Percentiles rank a stretch among this genome's conserved stretches.
phyloP scores from a whole-genome alignment of 1,284 basidiomycete species.

The Singerocomus inundabilis region DNA sequence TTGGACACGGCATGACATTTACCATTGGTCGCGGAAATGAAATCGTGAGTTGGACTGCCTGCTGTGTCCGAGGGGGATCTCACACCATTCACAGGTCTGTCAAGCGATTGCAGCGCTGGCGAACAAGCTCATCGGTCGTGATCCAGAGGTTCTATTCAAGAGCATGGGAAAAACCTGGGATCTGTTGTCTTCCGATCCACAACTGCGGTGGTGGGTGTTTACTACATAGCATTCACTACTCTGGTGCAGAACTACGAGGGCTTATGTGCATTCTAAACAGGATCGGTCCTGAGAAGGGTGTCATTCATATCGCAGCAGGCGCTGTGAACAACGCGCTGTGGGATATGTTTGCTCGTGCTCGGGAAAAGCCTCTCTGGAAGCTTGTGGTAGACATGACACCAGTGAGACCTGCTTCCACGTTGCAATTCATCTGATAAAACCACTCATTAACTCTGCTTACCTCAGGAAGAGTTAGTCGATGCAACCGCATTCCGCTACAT shows the following conservation, averaged over 20 bases:
- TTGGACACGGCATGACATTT: constrained; percentile 94
- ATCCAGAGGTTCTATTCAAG: constrained; percentile 77
- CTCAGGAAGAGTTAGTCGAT: constrained; percentile 80
- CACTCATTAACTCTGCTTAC: neutral
- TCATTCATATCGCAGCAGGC: constrained; percentile 79
- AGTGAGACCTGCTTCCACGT: constrained; percentile 37
- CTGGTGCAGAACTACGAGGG: neutral
- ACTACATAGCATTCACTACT: neutral
- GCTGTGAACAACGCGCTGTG: constrained; percentile 82
- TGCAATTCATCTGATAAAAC: neutral
- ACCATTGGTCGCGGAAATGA: constrained; percentile 97
- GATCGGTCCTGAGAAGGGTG: constrained; percentile 88
- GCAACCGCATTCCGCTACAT: constrained; percentile 90
- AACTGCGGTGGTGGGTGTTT: constrained; percentile 77
- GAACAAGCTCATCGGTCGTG: constrained; percentile 79
- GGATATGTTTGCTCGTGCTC: constrained; percentile 79
- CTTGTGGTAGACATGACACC: constrained; percentile 82
- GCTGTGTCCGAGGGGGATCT: neutral
- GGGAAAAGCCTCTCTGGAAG: constrained; percentile 84
- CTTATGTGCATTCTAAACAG: constrained; percentile 34
- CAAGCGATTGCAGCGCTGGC: constrained; percentile 78
- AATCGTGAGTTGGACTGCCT: constrained; percentile 52
- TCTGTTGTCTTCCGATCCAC: constrained; percentile 80
- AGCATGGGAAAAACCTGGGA: constrained; percentile 89
- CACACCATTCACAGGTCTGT: constrained; percentile 57